A percentile compares a stretch with the other conserved stretches of the same genome.
These are phyloP conservation scores for Penicillium polonicum DNA, from an alignment of 2,329 filamentous ascomycete genomes.

Conservation along the genomic window DNA sequence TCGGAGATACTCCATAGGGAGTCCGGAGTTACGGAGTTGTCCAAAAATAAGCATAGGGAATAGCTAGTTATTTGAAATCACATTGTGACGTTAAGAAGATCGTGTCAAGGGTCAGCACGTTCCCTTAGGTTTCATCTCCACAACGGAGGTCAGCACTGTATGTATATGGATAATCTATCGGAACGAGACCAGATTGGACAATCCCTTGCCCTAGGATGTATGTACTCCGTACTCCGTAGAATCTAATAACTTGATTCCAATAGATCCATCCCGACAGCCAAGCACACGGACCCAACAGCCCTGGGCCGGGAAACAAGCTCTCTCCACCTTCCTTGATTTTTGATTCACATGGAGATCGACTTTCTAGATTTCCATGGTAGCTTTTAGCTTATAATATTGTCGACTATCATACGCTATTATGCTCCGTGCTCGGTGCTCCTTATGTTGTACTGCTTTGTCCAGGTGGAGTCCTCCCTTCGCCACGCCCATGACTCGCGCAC, in stretches of 20 bases:
- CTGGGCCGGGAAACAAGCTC: constrained; percentile 1
- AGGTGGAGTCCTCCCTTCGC: neutral
- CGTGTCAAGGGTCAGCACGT: constrained; percentile 1
- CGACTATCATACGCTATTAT: neutral
- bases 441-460: neutral
- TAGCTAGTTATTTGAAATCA: neutral
- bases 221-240: neutral
- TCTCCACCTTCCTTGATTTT: constrained; percentile 4
- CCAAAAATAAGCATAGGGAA: neutral
- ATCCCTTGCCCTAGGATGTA: neutral
- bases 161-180: neutral
- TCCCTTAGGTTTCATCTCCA: neutral
- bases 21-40: neutral
- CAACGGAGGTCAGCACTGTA: constrained; percentile 7
- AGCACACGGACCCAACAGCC: neutral
- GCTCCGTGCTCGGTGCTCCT: neutral
- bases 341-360: neutral
- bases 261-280: constrained; percentile 1
- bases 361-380: neutral
- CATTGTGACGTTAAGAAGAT: neutral
- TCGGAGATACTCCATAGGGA: neutral
- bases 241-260: neutral
- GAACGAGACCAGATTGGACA: neutral
- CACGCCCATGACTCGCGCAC: neutral
- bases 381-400: neutral